Evolutionary conservation across 345 rosid species (phyloP), one percentile per base, ranked within the genome.

Genomic region (Sisymbrium altissimum): DNA sequence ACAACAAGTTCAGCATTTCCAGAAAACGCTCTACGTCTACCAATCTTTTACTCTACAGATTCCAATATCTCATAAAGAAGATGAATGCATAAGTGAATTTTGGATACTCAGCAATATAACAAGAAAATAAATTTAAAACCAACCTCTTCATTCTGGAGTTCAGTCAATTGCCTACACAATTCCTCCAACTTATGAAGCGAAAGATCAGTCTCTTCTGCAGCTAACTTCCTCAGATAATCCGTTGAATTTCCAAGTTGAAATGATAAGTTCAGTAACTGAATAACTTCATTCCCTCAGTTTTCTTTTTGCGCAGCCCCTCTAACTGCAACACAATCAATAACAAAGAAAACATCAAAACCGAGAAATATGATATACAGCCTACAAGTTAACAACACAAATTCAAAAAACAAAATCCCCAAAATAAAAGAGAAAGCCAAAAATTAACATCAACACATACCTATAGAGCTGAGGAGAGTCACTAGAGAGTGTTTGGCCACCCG

Each of bases 121-220:
- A 71, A 1, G n/a, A 30, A 36, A 44, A 46, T 18, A 10, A 13
- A 14, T 32, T 7, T 2, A 32, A 56, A 53, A 3, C 41, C 25
- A 70, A 85, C 96, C 88, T 86, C 88, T 75, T 88, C 93, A 52
- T 82, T 79, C 66, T 84, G 86, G 41, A 86, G 84, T 27, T 81
- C 79, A 50, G 59, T 57, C 71, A 90, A 75, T 44, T 76, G 79
- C 55, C 56, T 73, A 3, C 57, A 78, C 45, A 88, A 68, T 27
- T 84, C 84, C 66, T 90, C 90, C 43, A 90, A 78, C 69, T 78
- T 85, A 56, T 72, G 77, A 69, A 79, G 61, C 0, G 91, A 88
- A 66, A 84, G 69, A 66, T 90, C 86, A 2, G 80, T 75, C 61
- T 66, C 96, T 27, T 85, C 87, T 41, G 79, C 71, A 66, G 48